Percentiles rank a stretch among this genome's conserved stretches.
These are phyloP conservation scores for Penicillium verrucosum DNA, from an alignment of 2,329 filamentous ascomycete species.

Conservation along the genomic window DNA sequence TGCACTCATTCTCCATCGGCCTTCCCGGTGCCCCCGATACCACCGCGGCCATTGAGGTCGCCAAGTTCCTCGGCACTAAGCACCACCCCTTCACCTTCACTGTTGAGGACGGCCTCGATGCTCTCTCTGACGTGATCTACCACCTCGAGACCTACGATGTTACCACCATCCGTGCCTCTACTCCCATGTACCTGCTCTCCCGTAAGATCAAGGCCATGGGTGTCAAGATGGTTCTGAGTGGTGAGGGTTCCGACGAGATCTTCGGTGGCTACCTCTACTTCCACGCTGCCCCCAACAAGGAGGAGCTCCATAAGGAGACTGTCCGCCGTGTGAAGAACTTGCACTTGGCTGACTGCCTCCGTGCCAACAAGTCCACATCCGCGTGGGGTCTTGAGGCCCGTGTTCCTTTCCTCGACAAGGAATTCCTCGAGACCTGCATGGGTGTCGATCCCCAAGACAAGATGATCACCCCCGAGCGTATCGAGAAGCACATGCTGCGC, in stretches of 20 bases:
- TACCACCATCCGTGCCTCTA: constrained; percentile 95
- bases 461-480: constrained; percentile 83
- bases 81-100: constrained; percentile 99
- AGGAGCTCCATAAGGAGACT: constrained; percentile 93
- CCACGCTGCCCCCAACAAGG: constrained; percentile 85
- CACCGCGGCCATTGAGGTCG: constrained; percentile 85
- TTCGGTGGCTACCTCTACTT: constrained; percentile 99
- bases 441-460: constrained; percentile 92
- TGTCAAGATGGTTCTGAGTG: constrained; percentile 98
- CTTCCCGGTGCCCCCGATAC: constrained; percentile 90
- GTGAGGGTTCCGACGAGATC: constrained; percentile 96
- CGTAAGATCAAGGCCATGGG: constrained; percentile 99
- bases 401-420: constrained; percentile 95
- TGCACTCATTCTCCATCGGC: constrained; percentile 99
- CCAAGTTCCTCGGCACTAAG: constrained; percentile 94
- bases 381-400: constrained; percentile 98
- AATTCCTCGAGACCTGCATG: constrained; percentile 92
- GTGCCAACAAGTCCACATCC: constrained; percentile 98
- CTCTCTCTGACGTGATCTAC: constrained; percentile 94
- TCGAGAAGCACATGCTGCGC: constrained; percentile 97
- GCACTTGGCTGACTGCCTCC: constrained; percentile 90
- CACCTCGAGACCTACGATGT: constrained; percentile 98
- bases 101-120: constrained; percentile 93
- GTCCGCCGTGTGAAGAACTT: constrained; percentile 94
- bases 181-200: constrained; percentile 95